A percentile compares a stretch with the other conserved stretches of the same genome.
phyloP scores from a whole-genome alignment of 2,329 filamentous ascomycete genomes.

The Sporothrix inflata region DNA sequence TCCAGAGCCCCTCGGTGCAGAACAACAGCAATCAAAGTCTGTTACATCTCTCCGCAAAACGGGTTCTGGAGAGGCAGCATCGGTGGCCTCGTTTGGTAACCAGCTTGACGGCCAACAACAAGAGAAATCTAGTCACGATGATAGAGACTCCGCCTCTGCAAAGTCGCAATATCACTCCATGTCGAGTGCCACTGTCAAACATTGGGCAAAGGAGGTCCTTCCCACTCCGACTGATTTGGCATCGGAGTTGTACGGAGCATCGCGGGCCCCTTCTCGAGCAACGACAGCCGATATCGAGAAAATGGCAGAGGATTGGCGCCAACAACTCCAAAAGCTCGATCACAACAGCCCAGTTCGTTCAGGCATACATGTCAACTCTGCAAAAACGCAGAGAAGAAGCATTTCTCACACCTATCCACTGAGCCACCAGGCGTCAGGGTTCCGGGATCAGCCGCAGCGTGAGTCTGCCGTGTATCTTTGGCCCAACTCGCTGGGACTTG shows the following conservation, averaged over 20 bases:
- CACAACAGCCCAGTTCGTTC: not conserved
- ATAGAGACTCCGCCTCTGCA: not conserved
- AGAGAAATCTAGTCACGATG: too few species aligned
- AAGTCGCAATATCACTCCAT: slow-evolving; percentile 1
- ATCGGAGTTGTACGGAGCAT: not conserved
- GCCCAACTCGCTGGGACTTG: not conserved
- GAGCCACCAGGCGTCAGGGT: not conserved
- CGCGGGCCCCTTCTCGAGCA: not conserved
- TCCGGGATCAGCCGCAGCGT: not conserved
- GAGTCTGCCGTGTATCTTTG: not conserved
- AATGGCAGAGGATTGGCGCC: slow-evolving; percentile 26
- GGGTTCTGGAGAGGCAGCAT: not conserved
- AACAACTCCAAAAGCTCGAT: slow-evolving; percentile 5
- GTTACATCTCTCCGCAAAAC: not conserved
- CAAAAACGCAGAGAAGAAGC: not conserved
- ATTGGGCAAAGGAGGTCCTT: not conserved
- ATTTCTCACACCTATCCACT: slow-evolving; percentile 23
- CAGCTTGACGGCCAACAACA: not conserved
- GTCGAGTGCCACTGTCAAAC: not conserved
- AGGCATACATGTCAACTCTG: not conserved
- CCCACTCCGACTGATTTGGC: not conserved
- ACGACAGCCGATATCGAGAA: slow-evolving; percentile 9
- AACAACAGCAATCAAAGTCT: not conserved
- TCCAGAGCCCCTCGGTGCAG: too few species aligned
- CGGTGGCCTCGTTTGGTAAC: not conserved